Percentiles rank a stretch among this genome's conserved stretches.
phyloP scores from a whole-genome alignment of 1,139 yeast genomes.

The Lodderomyces orthopsilosis region DNA sequence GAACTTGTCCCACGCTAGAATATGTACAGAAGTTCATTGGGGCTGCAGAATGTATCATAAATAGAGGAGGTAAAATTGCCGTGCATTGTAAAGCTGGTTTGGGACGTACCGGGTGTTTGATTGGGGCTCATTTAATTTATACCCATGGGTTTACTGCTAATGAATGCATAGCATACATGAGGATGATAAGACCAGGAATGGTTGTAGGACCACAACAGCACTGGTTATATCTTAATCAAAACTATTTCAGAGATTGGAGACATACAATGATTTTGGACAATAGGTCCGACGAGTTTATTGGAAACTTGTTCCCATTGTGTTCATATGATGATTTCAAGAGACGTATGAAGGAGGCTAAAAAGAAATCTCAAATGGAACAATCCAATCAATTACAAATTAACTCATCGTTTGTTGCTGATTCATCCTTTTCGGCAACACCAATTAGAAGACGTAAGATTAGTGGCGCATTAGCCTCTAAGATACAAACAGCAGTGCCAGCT shows the following conservation, averaged over 20 bases:
- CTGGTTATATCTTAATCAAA: constrained; percentile 94
- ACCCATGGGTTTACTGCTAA: constrained; percentile 96
- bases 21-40: constrained; percentile 91
- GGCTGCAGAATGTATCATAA: constrained; percentile 85
- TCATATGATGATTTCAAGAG: constrained; percentile 53
- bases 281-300: constrained; percentile 67
- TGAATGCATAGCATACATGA: constrained; percentile 94
- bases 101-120: constrained; percentile 95
- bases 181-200: constrained; percentile 97
- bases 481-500: constrained; percentile 78
- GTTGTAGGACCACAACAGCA: constrained; percentile 99
- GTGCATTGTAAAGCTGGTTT: constrained; percentile 98
- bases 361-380: constrained; percentile 28
- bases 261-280: constrained; percentile 84
- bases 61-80: constrained; percentile 87
- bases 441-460: constrained; percentile 68
- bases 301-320: constrained; percentile 74
- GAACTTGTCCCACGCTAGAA: constrained; percentile 94
- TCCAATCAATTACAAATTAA: constrained; percentile 17
- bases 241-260: constrained; percentile 95
- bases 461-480: constrained; percentile 65
- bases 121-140: constrained; percentile 94
- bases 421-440: constrained; percentile 61
- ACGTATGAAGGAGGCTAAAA: constrained; percentile 45
- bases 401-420: constrained; percentile 21